Conservation (phyloP, 2,329 filamentous ascomycete species). For the Fusarium fracticaudum region DNA sequence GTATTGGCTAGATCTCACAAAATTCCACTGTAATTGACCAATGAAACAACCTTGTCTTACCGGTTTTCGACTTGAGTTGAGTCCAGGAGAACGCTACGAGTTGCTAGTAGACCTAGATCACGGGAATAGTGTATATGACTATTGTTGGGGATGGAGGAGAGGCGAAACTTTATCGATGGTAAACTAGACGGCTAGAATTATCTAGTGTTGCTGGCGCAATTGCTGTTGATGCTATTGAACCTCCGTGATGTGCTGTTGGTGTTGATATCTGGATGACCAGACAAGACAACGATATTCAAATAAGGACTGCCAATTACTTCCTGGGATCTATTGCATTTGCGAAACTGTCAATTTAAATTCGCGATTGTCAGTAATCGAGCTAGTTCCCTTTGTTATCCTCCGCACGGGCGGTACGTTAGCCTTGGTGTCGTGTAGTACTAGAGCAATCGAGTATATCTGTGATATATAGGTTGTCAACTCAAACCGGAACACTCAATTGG, state of each 20-base stretch:
- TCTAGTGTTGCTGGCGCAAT: constrained; percentile 10
- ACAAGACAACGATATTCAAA: background rate
- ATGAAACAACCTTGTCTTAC: constrained; percentile 43
- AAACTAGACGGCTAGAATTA: constrained; percentile 2
- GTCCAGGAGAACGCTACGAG: constrained; percentile 22
- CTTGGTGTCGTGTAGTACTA: background rate
- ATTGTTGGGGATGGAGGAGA: constrained; percentile 8
- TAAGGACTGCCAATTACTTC: background rate
- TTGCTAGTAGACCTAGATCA: constrained; percentile 14
- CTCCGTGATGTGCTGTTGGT: constrained; percentile 8
- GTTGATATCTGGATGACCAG: background rate
- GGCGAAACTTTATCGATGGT: constrained; percentile 20
- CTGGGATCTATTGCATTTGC: background rate
- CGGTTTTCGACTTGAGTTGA: constrained; percentile 38
- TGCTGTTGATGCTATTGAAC: background rate
- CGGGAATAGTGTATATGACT: constrained; percentile 19
- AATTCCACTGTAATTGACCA: constrained; percentile 40
- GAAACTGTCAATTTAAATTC: background rate
- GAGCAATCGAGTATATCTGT: background rate
- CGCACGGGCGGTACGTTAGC: background rate
- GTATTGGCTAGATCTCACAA: constrained; percentile 41
- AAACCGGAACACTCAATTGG: background rate
- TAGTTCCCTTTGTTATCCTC: constrained; percentile 14
- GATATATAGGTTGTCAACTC: background rate
- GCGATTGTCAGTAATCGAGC: background rate